A percentile compares a stretch with the other conserved stretches of the same genome.
Conservation (phyloP, 2,329 filamentous ascomycete genomes). For the Calonectria fujianensis region DNA sequence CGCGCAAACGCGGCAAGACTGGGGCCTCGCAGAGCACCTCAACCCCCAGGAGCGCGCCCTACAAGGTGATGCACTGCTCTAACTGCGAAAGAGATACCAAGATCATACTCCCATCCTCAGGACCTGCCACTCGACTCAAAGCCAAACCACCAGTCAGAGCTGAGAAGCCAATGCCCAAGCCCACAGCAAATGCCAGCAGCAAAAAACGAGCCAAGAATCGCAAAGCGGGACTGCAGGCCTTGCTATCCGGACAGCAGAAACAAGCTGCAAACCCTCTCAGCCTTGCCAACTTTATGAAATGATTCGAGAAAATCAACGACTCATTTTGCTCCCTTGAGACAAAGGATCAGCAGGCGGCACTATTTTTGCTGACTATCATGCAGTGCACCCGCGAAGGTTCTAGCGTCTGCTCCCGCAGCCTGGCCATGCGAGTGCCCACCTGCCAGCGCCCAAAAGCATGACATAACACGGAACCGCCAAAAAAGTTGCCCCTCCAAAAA, state of each 20-base stretch:
- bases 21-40: constrained; percentile 10
- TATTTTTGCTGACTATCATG: constrained; percentile 10
- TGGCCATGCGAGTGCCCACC: constrained; percentile 2
- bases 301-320: constrained; percentile 21
- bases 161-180: constrained; percentile 55
- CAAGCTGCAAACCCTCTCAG: constrained; percentile 67
- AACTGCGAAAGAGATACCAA: constrained; percentile 67
- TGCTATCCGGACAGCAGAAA: constrained; percentile 73
- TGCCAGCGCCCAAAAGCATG: constrained; percentile 45
- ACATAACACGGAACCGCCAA: constrained; percentile 51
- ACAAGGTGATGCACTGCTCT: constrained; percentile 67
- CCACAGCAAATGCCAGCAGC: constrained; percentile 73
- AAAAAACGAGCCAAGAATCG: constrained; percentile 80
- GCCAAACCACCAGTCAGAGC: constrained; percentile 40
- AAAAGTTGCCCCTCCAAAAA: constrained; percentile 59
- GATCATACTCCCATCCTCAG: constrained; percentile 64
- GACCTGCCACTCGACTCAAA: constrained; percentile 52
- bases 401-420: constrained; percentile 47
- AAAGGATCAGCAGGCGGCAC: constrained; percentile 36
- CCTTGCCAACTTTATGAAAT: constrained; percentile 73
- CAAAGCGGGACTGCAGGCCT: constrained; percentile 79
- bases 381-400: constrained; percentile 49
- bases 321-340: background rate
- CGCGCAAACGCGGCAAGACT: constrained; percentile 36
- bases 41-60: constrained; percentile 29